Evolutionary conservation across 352 stramenopile species (phyloP), one percentile per base, ranked within the genome.

Genomic region (Peronospora tabacina): DNA sequence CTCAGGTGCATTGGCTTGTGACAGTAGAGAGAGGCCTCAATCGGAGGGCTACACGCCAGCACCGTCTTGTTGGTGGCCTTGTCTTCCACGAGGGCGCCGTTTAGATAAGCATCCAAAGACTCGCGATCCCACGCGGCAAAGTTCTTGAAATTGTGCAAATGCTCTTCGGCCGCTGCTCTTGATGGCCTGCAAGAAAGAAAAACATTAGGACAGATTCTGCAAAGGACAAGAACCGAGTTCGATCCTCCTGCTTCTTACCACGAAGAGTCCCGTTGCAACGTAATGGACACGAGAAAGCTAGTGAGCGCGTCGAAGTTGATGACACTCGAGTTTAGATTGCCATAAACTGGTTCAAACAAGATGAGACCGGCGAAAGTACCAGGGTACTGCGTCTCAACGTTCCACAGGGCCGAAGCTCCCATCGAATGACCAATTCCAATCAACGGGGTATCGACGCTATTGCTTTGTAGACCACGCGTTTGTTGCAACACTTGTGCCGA

Each of bases 351-450:
- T 32, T 82, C 70, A 42, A 82, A 82, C 24, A 72, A 54, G 17
- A 82, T 72, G 45, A 76, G 55, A 6, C 58, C 60, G 30, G 68
- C 63, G 28, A 82, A 75, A 3, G 65, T 82, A n/a, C 71, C 68
- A 9, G 71, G 71, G 34, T 64, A 41, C 5, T 33, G 47, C 11
- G 61, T 55, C 45, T 82, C 71, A 1, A 60, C 55, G 12, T 60
- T 56, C 61, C 70, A 68, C 4, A 79, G 54, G 3, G 55, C 59
- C 3, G 58, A 43, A 0, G 66, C 60, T 19, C 71, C 71, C 68
- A 82, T 71, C 1, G 66, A 82, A 29, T 82, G 71, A 5, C 62
- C 71, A 30, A 82, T 47, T 6, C 62, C 71, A 16, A 82, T 64
- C 20, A 82, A 48, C 55, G 59, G 57, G 33, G 63, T 53, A 20